A percentile compares a stretch with the other conserved stretches of the same genome.
Evolutionary conservation across 2,329 filamentous ascomycete genomes (phyloP).

Genomic region (Tetracladium maxilliforme): DNA sequence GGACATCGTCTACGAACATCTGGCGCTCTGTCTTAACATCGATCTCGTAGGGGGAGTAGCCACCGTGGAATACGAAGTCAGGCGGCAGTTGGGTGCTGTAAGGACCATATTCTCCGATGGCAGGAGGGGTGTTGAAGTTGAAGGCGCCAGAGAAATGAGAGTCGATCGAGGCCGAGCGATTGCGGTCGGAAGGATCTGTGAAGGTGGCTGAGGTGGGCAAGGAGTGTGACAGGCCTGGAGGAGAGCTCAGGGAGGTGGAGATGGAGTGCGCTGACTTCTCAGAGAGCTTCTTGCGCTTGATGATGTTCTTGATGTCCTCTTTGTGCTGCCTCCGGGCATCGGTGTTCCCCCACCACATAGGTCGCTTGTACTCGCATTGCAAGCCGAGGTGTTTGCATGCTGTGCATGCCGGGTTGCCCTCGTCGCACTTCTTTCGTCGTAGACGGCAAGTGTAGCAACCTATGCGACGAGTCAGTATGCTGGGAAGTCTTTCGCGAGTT

Average conservation of each 20-base stretch:
- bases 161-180: slow-evolving; percentile 64
- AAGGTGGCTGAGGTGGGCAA: slow-evolving; percentile 68
- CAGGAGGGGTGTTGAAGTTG: slow-evolving; percentile 52
- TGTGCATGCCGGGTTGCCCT: slow-evolving; percentile 45
- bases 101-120: slow-evolving; percentile 37
- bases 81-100: slow-evolving; percentile 49
- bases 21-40: slow-evolving; percentile 94
- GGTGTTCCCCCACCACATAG: slow-evolving; percentile 94
- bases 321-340: slow-evolving; percentile 77
- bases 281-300: slow-evolving; percentile 89
- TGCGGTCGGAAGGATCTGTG: slow-evolving; percentile 59
- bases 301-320: slow-evolving; percentile 91
- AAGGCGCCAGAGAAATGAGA: slow-evolving; percentile 63
- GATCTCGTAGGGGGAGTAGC: slow-evolving; percentile 77
- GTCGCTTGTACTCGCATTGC: slow-evolving; percentile 89
- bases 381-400: slow-evolving; percentile 61
- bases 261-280: slow-evolving; percentile 60
- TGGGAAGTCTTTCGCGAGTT: slow-evolving; percentile 47
- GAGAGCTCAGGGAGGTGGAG: slow-evolving; percentile 41
- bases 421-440: slow-evolving; percentile 55
- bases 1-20: slow-evolving; percentile 84
- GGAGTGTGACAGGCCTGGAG: slow-evolving; percentile 68
- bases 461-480: slow-evolving; percentile 20
- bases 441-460: slow-evolving; percentile 57
- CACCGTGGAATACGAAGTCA: too few relatives aligned